Evolutionary conservation across 2,329 filamentous ascomycete genomes (phyloP), one percentile per base, ranked within the genome.

Genomic region (Apiospora koreana): DNA sequence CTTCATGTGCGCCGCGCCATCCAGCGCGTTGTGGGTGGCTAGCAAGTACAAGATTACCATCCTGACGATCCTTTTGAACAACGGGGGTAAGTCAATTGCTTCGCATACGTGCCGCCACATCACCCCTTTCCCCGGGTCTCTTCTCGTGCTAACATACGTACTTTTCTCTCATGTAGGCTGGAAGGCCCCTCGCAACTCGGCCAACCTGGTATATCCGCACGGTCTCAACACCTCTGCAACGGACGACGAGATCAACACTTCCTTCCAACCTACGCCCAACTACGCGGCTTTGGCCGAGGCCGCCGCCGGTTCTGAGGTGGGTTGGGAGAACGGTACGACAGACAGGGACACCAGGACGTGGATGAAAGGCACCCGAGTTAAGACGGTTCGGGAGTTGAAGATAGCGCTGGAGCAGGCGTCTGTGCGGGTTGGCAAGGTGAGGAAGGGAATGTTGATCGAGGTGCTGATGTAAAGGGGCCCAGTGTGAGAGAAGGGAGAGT

Each of bases 11-110:
- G 81, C 81, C 1, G 83, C 86, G 0, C 85, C 85, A 0, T 82
- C 82, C 0, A 86, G 81, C 28, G 84, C 85, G 38, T 80, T 86
- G 67, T 87, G 85, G 85, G 84, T 86, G 42, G 79, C 82, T 0
- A 79, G 80, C 69, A 82, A 84, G 16, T 87, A 86, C 70, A 73
- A 80, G 65, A 84, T 86, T 16, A 85, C 85, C 1, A 77, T 87
- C 21, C 71, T 87, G 72, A 86, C 85, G 0, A 81, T 87, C 68
- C 81, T 87, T 1, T 70, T 87, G 69, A 87, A 87, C 71, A 87
- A 87, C 74, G 84, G 84, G 54, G 85, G 85, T 83, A 75, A 76
- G 83, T 76, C 25, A 12, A 3, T 42, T 9, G 35, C 35, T 35
- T 35, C n/a, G n/a, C n/a, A n/a, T n/a, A n/a, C n/a, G n/a, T n/a